Base-by-base conservation (phyloP, 2,329 filamentous ascomycete genomes). In the Curvularia sp. region DNA sequence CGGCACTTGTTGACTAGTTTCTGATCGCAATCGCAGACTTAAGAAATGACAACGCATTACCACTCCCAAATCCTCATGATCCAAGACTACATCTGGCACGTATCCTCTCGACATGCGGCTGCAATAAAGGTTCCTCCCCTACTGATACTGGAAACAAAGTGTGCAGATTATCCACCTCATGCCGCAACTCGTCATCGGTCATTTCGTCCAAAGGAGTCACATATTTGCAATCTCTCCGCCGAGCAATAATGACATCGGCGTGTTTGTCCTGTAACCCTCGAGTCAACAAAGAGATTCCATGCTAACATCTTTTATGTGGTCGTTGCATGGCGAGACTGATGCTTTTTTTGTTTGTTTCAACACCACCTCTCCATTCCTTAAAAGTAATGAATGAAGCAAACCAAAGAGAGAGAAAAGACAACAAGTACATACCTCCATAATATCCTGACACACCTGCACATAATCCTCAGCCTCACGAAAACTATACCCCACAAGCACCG, bases 391-490 rank as follows among this genome's bases (percentile, higher is more conserved):
- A 27, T 2, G 9, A 15, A 3, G 13, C 13, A 15, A 2, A 42
- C 34, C 34, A 15, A 10, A 6, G 7, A 13, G 2, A 25, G 1
- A 15, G 21, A 6, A 12, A n/a, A 25, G n/a, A 25, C 12, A 42
- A 6, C n/a, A 43, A 43, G 8, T 3, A 46, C 59, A 28, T 52
- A 59, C 59, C 43, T 55, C 41, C 13, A 51, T 25, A 41, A 61
- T 41, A 13, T 59, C 48, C 32, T 55, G 42, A 38, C 59, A 57
- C 13, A 59, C 55, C 5, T 25, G 38, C 15, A 52, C 48, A 49
- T 61, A 58, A 25, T 54, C 9, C 46, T 57, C 53, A 4, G 53
- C 56, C 15, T 55, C 52, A 21, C 45, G 53, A 30, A 61, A 61
- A 28, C 59, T 61, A 46, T 59, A 61, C 8, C 50, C 59, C 6